Base-by-base conservation (phyloP, 2,329 filamentous ascomycete genomes). In the Fusarium chlamydosporum region DNA sequence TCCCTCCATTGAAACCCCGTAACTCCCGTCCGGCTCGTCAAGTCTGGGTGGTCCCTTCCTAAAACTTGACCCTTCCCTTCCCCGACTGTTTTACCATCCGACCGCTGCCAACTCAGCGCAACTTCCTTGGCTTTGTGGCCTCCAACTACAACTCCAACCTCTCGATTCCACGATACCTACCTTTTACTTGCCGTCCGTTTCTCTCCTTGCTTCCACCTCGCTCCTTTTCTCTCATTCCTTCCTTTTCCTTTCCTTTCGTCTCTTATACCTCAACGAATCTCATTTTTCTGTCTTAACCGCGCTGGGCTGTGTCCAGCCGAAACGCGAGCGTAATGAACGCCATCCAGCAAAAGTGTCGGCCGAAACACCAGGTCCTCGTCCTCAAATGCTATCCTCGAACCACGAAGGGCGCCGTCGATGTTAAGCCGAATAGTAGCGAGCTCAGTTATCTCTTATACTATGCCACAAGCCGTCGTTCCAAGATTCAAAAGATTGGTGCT, bases 391-490 rank as follows among this genome's bases (percentile, higher is more conserved):
- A 97, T 80, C 96, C 96, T 40, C 91, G 92, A 73, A 94, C 92
- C 69, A 92, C 92, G 70, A 98, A 97, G 82, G 93, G 93, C 52
- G 91, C 92, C 67, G 91, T 94, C 77, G 93, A 97, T 76, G 93
- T 97, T 76, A 96, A 95, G 82, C 94, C 96, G 43, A 98, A 98
- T 81, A 93, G 93, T 71, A 97, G 93, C 82, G 96, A 99, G 84
- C 88, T 99, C 68, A 97, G 93, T 81, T 98, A 98, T 79, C 88
- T 99, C 70, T 89, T 98, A 56, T 98, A 97, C 86, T 98, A 99
- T 84, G 94, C 93, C 65, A 96, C 92, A 77, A 97, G 94, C 73
- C 92, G 95, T 64, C 90, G 93, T 70, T 95, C 92, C 81, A 99
- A 98, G 85, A 89, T 98, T 74, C 93, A 96, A 76, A 99, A 99